These are phyloP conservation scores for Chaetoscypha palmicola DNA, from an alignment of 2,329 filamentous ascomycete species.

Conservation along the genomic window DNA sequence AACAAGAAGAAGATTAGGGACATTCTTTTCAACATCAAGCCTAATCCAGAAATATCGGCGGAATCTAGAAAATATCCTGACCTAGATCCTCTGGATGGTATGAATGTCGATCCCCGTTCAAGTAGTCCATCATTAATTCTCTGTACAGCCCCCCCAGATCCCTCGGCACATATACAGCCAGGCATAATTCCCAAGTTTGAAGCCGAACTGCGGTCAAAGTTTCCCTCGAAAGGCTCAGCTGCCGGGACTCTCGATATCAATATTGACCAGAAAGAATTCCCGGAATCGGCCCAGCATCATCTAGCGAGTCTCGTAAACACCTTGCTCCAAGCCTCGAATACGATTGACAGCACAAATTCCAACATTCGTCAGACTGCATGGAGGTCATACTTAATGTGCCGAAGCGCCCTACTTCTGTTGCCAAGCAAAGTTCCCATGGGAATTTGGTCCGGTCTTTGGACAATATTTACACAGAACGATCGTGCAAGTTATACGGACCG, in stretches of 20 bases:
- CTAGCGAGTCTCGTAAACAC: neutral
- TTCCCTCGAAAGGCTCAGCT: neutral
- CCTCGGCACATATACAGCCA: constrained; percentile 5
- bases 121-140: too few relatives aligned
- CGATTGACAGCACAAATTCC: constrained; percentile 9
- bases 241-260: neutral
- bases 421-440: constrained; percentile 51
- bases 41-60: constrained; percentile 2
- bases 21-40: constrained; percentile 11
- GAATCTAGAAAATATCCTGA: neutral
- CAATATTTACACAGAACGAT: constrained; percentile 43
- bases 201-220: neutral
- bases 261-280: constrained; percentile 22
- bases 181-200: neutral
- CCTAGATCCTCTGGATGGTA: constrained; percentile 1
- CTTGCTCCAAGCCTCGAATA: neutral
- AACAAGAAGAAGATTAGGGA: constrained; percentile 10
- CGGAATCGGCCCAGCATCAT: neutral
- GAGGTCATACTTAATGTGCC: constrained; percentile 44
- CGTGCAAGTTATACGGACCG: constrained; percentile 44
- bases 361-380: constrained; percentile 33
- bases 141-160: constrained; percentile 2
- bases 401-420: constrained; percentile 37
- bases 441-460: constrained; percentile 62
- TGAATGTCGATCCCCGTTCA: too few relatives aligned